phyloP scores from a whole-genome alignment of 345 rosid species.

The Euclidium syriacum region DNA sequence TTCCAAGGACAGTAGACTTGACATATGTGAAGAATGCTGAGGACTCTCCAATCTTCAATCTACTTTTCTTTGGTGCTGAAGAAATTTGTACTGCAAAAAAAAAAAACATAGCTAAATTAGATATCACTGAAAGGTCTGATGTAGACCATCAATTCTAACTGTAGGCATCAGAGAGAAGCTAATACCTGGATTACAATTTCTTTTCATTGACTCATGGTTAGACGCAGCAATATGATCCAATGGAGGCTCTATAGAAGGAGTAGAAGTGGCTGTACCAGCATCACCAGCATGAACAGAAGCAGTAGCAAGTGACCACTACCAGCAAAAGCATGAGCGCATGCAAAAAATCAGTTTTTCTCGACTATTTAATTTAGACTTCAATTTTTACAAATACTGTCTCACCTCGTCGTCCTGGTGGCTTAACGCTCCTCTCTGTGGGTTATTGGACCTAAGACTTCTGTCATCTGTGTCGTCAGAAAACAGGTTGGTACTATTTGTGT shows the following conservation, averaged over 20 bases:
- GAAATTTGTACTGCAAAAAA: constrained; percentile 54
- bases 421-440: constrained; percentile 54
- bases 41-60: constrained; percentile 67
- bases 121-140: no score
- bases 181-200: constrained; percentile 65
- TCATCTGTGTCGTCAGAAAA: constrained; percentile 98
- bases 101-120: not conserved
- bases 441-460: constrained; percentile 50
- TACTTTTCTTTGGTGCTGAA: constrained; percentile 72
- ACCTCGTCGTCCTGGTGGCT: constrained; percentile 71
- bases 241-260: constrained; percentile 33
- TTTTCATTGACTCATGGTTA: constrained; percentile 52
- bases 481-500: constrained; percentile 78
- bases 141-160: no score
- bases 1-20: constrained; percentile 54
- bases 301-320: constrained; percentile 25
- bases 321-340: constrained; percentile 21
- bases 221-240: constrained; percentile 25
- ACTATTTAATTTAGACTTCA: not conserved
- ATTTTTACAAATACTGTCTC: constrained; percentile 33
- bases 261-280: constrained; percentile 25
- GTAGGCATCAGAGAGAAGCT: constrained; percentile 9
- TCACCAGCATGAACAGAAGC: constrained; percentile 17
- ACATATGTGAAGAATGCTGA: constrained; percentile 95
- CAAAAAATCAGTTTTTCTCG: constrained; percentile 14